Evolutionary conservation across 768 basidiomycete genomes (phyloP), one percentile per base, ranked within the genome.

Genomic region (Mycena amicta): DNA sequence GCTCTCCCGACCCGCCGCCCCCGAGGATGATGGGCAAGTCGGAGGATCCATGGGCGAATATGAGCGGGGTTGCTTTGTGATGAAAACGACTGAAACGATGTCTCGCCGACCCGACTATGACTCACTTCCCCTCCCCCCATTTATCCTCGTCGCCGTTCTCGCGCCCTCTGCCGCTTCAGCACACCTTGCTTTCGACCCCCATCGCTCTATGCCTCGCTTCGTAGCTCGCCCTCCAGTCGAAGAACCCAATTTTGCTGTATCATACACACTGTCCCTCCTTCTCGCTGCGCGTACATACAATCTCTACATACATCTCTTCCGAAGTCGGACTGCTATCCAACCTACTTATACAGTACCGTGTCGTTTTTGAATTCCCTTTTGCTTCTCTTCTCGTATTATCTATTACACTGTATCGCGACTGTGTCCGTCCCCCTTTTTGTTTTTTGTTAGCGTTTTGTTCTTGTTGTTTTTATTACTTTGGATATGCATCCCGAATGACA

Each of bases 11-110:
- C 26, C 56, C 61, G 26, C 15, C 50, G 29, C 26, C 53, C 23
- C 30, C 11, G 6, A 45, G 56, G 43, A 30, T 56, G 50, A 15
- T 47, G 53, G 18, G 53, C 22, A 63, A 63, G 58, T 20, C 12
- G 55, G 62, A 59, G 55, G 62, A 63, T 39, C 62, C 62, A 28
- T 59, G 62, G 62, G 57, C 62, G 57, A 63, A 63, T 43, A 63
- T 63, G 62, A 57, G 39, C 31, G 58, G 62, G 18, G 58, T 59
- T 18, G 51, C 55, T 54, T 43, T 63, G 13, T 63, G 30, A 52
- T 23, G n/a, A n/a, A n/a, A n/a, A n/a, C n/a, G n/a, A n/a, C n/a
- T n/a, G n/a, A n/a, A n/a, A n/a, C n/a, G n/a, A n/a, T n/a, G n/a
- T n/a, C n/a, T n/a, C n/a, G n/a, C n/a, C n/a, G n/a, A n/a, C n/a